Base-by-base conservation (phyloP, 345 rosid species). In the Cochlearia excelsa region DNA sequence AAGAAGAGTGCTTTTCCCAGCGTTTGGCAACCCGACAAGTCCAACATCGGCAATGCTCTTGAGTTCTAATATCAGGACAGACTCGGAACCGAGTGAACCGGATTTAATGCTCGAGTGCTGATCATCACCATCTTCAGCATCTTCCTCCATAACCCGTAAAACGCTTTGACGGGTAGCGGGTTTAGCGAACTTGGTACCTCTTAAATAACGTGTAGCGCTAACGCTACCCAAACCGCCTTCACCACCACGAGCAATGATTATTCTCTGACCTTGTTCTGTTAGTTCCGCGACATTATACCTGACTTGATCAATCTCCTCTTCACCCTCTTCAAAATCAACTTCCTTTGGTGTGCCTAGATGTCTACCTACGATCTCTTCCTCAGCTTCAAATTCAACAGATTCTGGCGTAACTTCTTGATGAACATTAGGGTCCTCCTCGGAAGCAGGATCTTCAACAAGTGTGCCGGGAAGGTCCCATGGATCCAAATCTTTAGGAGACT, bases 21-120 rank as follows among this genome's bases (percentile, higher is more conserved):
- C 97, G 65, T 85, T 92, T 54, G 98, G 97, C 91, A 92, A 81
- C 9, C 98, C 98, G 0, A 92, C 97, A 35, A 88, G 85, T n/a
- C 99, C 95, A 53, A 92, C 97, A 47, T 92, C 99, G 1, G 99
- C 97, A 7, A 92, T 89, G 79, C 91, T 89, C 74, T 92, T 92
- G 51, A 89, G 87, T 68, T 92, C 99, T 49, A 92, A 67, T 48
- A 89, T 69, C 56, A 86, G 65, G 47, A 78, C 61, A 46, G 89
- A 74, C 61, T 85, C 86, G 1, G 87, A 78, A 49, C 95, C 97
- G 6, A 78, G 89, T 4, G 56, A 60, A 37, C 99, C 97, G 4
- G 70, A 61, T 68, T 67, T 76, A 10, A 68, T 54, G 3, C 86
- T 61, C 55, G 80, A 44, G 55, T 52, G 74, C 38, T 62, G 67